Evolutionary conservation across 208 protist genomes (phyloP).

Genomic region (Herpetomonas muscarum): DNA sequence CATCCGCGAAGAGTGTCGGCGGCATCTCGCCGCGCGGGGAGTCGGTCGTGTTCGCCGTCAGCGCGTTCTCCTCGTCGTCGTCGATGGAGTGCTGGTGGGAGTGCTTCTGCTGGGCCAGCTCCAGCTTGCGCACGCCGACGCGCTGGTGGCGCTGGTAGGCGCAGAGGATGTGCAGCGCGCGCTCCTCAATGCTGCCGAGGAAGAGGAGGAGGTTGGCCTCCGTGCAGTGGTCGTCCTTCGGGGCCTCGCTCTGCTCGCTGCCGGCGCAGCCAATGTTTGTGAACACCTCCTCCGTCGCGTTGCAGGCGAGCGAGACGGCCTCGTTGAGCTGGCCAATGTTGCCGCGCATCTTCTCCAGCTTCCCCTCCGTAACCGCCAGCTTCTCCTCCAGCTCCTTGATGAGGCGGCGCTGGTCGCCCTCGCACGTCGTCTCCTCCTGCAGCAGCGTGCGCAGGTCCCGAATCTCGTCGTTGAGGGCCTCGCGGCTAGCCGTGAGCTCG

Average conservation of each 20-base stretch:
- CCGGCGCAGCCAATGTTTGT: constrained; percentile 59
- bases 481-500: constrained; percentile 90
- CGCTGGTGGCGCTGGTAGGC: constrained; percentile 53
- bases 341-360: constrained; percentile 63
- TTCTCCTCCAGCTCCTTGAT: constrained; percentile 89
- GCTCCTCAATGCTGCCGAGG: constrained; percentile 91
- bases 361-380: constrained; percentile 76
- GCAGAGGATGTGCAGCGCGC: constrained; percentile 71
- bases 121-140: constrained; percentile 5
- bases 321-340: constrained; percentile 49
- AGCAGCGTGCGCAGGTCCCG: constrained; percentile 72
- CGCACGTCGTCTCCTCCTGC: constrained; percentile 72
- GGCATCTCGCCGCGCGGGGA: constrained; percentile 18
- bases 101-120: constrained; percentile 8
- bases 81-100: constrained; percentile 7
- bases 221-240: constrained; percentile 38
- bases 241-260: constrained; percentile 13
- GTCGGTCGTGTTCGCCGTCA: constrained; percentile 17
- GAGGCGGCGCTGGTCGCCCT: constrained; percentile 64
- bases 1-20: constrained; percentile 21
- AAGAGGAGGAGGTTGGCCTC: constrained; percentile 87
- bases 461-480: constrained; percentile 88
- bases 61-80: constrained; percentile 24
- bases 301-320: constrained; percentile 53
- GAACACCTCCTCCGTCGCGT: constrained; percentile 79